phyloP scores from a whole-genome alignment of 2,329 filamentous ascomycete species.

The Chaetothyriales sp. region DNA sequence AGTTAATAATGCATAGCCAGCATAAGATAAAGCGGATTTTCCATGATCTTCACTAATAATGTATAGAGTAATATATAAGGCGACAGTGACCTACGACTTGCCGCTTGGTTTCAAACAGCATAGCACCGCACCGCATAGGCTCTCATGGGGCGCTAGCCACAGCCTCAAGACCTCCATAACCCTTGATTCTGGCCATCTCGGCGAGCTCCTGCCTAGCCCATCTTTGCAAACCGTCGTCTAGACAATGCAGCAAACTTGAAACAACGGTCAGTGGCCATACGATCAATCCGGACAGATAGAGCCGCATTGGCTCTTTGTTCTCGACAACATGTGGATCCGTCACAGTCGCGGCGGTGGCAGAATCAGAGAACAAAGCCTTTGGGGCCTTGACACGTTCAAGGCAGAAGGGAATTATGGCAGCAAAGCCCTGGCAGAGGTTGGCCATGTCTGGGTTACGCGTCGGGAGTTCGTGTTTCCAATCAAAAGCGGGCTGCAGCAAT shows the following conservation, averaged over 20 bases:
- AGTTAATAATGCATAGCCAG: no score
- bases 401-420: conserved; percentile 4
- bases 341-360: conserved; percentile 13
- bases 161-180: conserved; percentile 12
- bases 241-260: conserved; percentile 5
- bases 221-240: conserved; percentile 4
- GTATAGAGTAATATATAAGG: no score
- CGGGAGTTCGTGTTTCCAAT: not conserved
- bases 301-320: conserved; percentile 10
- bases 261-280: conserved; percentile 17
- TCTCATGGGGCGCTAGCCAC: not conserved
- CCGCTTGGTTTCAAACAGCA: no score
- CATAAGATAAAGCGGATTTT: no score
- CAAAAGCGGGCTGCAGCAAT: not conserved
- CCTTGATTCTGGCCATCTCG: conserved; percentile 14
- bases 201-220: conserved; percentile 18
- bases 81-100: no score
- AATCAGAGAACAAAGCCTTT: not conserved
- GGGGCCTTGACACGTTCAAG: conserved; percentile 1
- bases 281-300: conserved; percentile 7
- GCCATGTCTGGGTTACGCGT: not conserved
- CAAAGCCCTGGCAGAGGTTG: conserved; percentile 3
- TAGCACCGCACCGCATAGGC: no score
- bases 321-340: conserved; percentile 26
- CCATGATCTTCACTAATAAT: no score